Conservation (phyloP, 371 early-diverging fungal genomes). For the Rhizomucor miehei region DNA sequence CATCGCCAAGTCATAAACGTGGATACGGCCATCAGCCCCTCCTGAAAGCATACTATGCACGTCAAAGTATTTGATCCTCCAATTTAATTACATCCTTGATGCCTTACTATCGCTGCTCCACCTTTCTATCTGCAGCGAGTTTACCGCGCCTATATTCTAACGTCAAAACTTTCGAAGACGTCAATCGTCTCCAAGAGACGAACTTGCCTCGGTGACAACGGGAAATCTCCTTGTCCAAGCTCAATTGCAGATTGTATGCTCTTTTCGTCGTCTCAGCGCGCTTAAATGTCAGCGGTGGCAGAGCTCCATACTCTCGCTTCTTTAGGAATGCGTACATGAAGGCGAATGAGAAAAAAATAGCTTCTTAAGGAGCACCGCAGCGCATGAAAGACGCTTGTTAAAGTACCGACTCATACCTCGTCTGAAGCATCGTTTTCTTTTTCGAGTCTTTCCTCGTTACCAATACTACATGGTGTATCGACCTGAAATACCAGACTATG, state of each 20-base stretch:
- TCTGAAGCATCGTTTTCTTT: no score
- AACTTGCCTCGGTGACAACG: slow-evolving; percentile 34
- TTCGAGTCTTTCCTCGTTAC: no score
- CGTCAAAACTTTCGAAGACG: background rate
- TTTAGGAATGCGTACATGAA: slow-evolving; percentile 33
- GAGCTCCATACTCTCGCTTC: slow-evolving; percentile 29
- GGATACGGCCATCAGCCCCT: slow-evolving; percentile 65
- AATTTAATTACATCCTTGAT: background rate
- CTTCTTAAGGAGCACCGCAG: no score
- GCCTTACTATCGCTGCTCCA: slow-evolving; percentile 62
- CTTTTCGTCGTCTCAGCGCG: slow-evolving; percentile 39
- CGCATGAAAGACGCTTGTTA: no score
- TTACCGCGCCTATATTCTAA: slow-evolving; percentile 46
- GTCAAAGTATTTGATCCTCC: background rate
- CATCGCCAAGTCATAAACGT: slow-evolving; percentile 68
- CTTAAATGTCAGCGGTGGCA: slow-evolving; percentile 24
- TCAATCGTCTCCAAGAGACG: background rate
- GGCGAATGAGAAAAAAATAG: no score
- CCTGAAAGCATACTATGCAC: slow-evolving; percentile 59
- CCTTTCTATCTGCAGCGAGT: slow-evolving; percentile 52
- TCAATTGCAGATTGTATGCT: slow-evolving; percentile 32
- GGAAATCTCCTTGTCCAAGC: slow-evolving; percentile 32
- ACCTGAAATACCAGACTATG: slow-evolving; percentile 36
- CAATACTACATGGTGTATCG: slow-evolving; percentile 10
- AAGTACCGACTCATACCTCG: no score